Conservation (phyloP, 345 rosid species). For the Populus pruinosa region DNA sequence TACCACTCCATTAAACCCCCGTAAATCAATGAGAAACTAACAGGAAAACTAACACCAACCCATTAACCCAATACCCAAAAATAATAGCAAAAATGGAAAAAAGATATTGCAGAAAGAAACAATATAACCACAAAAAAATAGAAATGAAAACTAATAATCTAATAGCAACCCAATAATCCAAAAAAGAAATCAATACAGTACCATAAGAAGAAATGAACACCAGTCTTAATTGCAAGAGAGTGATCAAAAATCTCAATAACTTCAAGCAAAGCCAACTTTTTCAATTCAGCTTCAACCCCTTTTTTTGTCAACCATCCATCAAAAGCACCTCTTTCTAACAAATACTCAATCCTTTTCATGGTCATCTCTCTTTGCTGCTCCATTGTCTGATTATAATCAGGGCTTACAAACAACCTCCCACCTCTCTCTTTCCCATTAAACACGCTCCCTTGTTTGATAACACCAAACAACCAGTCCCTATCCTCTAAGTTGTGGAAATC, state of each 20-base stretch:
- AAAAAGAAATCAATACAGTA: not conserved
- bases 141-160: not conserved
- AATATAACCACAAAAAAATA: not conserved
- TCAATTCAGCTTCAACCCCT: slow-evolving; percentile 57
- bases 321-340: slow-evolving; percentile 62
- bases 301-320: slow-evolving; percentile 66
- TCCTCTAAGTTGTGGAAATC: slow-evolving; percentile 67
- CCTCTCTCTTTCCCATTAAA: slow-evolving; percentile 71
- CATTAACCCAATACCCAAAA: not conserved
- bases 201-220: slow-evolving; percentile 89
- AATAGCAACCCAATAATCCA: too few relatives aligned
- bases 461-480: slow-evolving; percentile 75
- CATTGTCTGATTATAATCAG: slow-evolving; percentile 86
- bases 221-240: slow-evolving; percentile 61
- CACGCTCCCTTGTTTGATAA: slow-evolving; percentile 61
- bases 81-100: not conserved
- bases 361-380: slow-evolving; percentile 92
- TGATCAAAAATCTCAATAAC: slow-evolving; percentile 60
- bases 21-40: not conserved
- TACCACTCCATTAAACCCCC: not conserved
- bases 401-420: slow-evolving; percentile 60
- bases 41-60: not conserved
- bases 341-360: slow-evolving; percentile 53
- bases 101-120: not conserved
- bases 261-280: slow-evolving; percentile 57